Conservation (phyloP, 345 rosid species). For the Brassica carinata region DNA sequence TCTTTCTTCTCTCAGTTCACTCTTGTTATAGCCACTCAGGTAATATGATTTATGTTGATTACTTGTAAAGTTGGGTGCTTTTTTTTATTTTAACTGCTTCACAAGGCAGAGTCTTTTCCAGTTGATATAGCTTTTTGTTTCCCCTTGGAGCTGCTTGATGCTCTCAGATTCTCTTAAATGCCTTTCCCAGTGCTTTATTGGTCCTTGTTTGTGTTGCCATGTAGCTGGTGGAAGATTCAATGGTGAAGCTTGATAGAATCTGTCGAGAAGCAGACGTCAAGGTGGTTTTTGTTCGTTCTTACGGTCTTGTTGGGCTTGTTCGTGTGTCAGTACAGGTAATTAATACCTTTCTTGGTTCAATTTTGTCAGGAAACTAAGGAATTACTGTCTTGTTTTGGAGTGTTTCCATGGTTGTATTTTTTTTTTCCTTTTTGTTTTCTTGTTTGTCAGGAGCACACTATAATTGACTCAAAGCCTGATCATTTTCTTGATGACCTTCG, state of each 20-base stretch:
- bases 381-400: conserved; percentile 6
- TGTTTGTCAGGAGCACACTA: conserved; percentile 77
- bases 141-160: no score
- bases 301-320: conserved; percentile 89
- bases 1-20: conserved; percentile 92
- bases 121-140: not conserved
- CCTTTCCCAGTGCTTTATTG: no score
- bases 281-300: conserved; percentile 93
- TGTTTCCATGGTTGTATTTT: not conserved
- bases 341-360: conserved; percentile 18
- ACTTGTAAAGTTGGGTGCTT: not conserved
- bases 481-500: conserved; percentile 96
- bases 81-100: not conserved
- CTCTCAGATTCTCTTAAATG: no score
- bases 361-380: not conserved
- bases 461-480: conserved; percentile 95
- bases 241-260: conserved; percentile 83
- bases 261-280: conserved; percentile 83
- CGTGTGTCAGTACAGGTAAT: conserved; percentile 81
- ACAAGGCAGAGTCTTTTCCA: not conserved
- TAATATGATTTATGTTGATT: conserved; percentile 5
- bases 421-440: not conserved
- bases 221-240: conserved; percentile 85
- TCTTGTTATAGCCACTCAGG: conserved; percentile 92
- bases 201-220: not conserved